Evolutionary conservation across 495 filamentous ascomycete genomes (phyloP).

Genomic region (Emericellopsis terricola): DNA sequence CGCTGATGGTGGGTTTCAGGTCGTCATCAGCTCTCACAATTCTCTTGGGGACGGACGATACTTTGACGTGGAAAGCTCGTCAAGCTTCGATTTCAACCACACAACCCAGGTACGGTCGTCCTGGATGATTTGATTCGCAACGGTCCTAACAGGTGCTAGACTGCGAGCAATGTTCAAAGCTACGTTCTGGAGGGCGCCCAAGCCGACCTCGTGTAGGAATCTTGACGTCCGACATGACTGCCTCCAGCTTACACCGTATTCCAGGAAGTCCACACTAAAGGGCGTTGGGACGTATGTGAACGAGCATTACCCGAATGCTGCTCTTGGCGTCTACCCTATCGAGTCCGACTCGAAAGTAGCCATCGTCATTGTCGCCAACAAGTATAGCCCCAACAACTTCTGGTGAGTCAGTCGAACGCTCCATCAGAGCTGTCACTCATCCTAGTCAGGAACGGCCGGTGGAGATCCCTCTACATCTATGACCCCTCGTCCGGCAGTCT

Average conservation of each 20-base stretch:
- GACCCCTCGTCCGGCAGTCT: conserved; percentile 42
- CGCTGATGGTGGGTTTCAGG: conserved; percentile 22
- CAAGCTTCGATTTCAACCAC: conserved; percentile 79
- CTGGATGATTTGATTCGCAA: conserved; percentile 6
- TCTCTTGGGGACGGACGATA: conserved; percentile 61
- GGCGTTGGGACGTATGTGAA: conserved; percentile 55
- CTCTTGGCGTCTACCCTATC: conserved; percentile 64
- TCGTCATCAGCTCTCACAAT: conserved; percentile 77
- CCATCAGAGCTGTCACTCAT: background rate
- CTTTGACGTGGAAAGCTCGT: conserved; percentile 72
- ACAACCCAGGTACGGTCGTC: conserved; percentile 42
- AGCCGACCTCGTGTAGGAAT: conserved; percentile 55
- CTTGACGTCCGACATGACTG: background rate
- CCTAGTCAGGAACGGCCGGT: conserved; percentile 68
- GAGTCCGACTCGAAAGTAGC: conserved; percentile 59
- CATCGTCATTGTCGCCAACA: conserved; percentile 76
- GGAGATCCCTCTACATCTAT: conserved; percentile 76
- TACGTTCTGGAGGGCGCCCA: conserved; percentile 65
- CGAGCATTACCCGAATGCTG: conserved; percentile 78
- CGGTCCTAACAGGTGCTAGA: conserved; percentile 28
- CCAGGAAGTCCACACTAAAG: conserved; percentile 65
- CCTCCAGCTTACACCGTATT: background rate
- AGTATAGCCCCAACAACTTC: conserved; percentile 94
- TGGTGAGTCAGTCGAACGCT: conserved; percentile 37
- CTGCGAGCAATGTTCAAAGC: conserved; percentile 67